Evolutionary conservation across 176 grass and related monocot species (phyloP).

Genomic region (Juncus effusus): DNA sequence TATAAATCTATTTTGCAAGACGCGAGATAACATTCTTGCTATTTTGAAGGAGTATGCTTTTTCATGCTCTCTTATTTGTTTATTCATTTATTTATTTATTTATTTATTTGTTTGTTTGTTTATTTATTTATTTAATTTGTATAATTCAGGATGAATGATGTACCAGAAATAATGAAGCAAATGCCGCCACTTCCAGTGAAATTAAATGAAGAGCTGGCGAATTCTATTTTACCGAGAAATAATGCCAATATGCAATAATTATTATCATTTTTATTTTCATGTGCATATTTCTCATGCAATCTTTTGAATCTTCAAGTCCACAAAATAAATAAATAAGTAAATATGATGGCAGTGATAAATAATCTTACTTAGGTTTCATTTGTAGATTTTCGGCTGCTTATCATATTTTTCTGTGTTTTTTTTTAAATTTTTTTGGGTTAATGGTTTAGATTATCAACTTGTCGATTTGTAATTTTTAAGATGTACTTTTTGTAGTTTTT

Average conservation of each 20-base stretch:
- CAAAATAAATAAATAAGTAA: slow-evolving; percentile 48
- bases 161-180: slow-evolving; percentile 98
- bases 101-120: too few species aligned
- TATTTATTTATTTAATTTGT: too few species aligned
- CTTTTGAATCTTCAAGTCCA: slow-evolving; percentile 25
- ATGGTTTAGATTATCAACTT: slow-evolving; percentile 20
- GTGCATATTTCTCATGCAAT: slow-evolving; percentile 20
- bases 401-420: slow-evolving; percentile 5
- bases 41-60: slow-evolving; percentile 86
- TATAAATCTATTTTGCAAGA: slow-evolving; percentile 71
- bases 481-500: slow-evolving; percentile 15
- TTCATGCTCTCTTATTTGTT: background rate
- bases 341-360: slow-evolving; percentile 34
- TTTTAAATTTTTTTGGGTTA: slow-evolving; percentile 24
- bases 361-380: slow-evolving; percentile 36
- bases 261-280: slow-evolving; percentile 8
- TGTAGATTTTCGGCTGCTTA: slow-evolving; percentile 29
- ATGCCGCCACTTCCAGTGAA: slow-evolving; percentile 91
- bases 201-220: slow-evolving; percentile 92
- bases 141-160: slow-evolving; percentile 77
- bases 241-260: slow-evolving; percentile 67
- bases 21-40: slow-evolving; percentile 71
- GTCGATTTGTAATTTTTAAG: slow-evolving; percentile 21
- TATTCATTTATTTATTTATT: too few species aligned
- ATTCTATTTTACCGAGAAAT: slow-evolving; percentile 74